Conservation (phyloP, 2,329 filamentous ascomycete species). For the Alternaria ethzedia region DNA sequence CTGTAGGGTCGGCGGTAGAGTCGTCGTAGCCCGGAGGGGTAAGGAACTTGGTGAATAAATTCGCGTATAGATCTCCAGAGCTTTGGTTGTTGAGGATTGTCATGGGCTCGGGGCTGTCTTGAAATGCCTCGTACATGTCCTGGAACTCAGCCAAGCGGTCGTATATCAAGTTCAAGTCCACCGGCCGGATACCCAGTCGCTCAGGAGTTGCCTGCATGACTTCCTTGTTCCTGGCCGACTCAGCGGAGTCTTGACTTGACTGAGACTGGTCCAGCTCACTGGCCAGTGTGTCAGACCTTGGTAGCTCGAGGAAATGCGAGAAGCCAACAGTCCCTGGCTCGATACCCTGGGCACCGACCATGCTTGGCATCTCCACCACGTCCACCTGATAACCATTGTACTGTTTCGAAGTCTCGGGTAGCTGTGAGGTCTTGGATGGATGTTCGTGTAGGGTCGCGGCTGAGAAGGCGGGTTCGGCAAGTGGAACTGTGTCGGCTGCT, state of each 20-base stretch:
- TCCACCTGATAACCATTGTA: constrained; percentile 42
- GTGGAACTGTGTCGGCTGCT: constrained; percentile 59
- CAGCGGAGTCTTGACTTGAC: constrained; percentile 35
- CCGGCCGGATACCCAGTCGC: constrained; percentile 46
- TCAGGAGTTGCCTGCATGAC: constrained; percentile 45
- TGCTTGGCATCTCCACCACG: constrained; percentile 67
- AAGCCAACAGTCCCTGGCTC: constrained; percentile 76
- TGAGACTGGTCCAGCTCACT: constrained; percentile 61
- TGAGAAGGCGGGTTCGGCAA: constrained; percentile 46
- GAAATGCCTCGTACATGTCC: constrained; percentile 62
- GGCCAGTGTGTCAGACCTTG: constrained; percentile 66
- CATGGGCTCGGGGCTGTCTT: constrained; percentile 61
- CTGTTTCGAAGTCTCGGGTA: constrained; percentile 18
- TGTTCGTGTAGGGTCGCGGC: constrained; percentile 40
- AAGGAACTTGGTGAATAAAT: constrained; percentile 52
- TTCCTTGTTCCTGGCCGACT: constrained; percentile 54
- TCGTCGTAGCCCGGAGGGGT: constrained; percentile 48
- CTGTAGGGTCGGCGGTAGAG: constrained; percentile 61
- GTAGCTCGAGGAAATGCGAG: constrained; percentile 70
- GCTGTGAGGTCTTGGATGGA: constrained; percentile 15
- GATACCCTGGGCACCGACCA: constrained; percentile 74
- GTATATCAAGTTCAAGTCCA: constrained; percentile 41
- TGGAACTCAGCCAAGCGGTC: constrained; percentile 48
- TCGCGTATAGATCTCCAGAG: constrained; percentile 58
- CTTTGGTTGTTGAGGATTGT: constrained; percentile 58